Percentiles rank a stretch among this genome's conserved stretches.
These are phyloP conservation scores for Emericellopsis cladophorae DNA, from an alignment of 2,329 filamentous ascomycete species.

Conservation along the genomic window DNA sequence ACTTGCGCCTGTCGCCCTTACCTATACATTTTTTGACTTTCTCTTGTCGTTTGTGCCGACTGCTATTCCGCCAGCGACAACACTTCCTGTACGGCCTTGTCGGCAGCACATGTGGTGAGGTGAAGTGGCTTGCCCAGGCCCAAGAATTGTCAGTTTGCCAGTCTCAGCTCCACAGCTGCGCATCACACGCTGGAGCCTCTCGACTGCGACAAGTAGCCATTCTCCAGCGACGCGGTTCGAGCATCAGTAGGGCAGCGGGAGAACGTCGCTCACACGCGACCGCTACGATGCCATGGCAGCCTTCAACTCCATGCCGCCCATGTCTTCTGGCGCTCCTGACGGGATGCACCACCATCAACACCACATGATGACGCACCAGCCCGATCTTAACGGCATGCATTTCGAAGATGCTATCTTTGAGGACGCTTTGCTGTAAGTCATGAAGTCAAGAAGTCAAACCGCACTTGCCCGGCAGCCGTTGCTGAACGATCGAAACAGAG, in stretches of 20 bases:
- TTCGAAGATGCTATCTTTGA: conserved; percentile 45
- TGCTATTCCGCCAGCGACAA: too few relatives aligned
- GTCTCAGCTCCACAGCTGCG: too few relatives aligned
- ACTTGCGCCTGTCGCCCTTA: too few relatives aligned
- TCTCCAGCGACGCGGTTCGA: too few relatives aligned
- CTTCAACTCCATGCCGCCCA: conserved; percentile 43
- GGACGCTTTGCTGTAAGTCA: conserved; percentile 41
- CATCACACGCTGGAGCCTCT: too few relatives aligned
- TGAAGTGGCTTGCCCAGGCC: too few relatives aligned
- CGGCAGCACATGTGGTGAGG: too few relatives aligned
- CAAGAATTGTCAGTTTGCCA: too few relatives aligned
- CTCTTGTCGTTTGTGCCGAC: too few relatives aligned
- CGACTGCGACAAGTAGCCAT: too few relatives aligned
- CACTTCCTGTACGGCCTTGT: too few relatives aligned
- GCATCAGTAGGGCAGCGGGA: conserved; percentile 7
- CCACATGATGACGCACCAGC: conserved; percentile 11
- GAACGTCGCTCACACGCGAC: conserved; percentile 13
- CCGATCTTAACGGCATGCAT: conserved; percentile 26
- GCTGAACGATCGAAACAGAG: conserved; percentile 12
- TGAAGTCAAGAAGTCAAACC: not conserved
- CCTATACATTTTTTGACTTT: too few relatives aligned
- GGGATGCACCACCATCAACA: conserved; percentile 28
- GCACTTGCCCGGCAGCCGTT: not conserved
- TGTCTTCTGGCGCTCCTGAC: conserved; percentile 28
- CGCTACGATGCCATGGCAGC: conserved; percentile 40